Evolutionary conservation across 116 monocot genomes (phyloP), one percentile per base, ranked within the genome.

Genomic region (Cymodocea nodosa): DNA sequence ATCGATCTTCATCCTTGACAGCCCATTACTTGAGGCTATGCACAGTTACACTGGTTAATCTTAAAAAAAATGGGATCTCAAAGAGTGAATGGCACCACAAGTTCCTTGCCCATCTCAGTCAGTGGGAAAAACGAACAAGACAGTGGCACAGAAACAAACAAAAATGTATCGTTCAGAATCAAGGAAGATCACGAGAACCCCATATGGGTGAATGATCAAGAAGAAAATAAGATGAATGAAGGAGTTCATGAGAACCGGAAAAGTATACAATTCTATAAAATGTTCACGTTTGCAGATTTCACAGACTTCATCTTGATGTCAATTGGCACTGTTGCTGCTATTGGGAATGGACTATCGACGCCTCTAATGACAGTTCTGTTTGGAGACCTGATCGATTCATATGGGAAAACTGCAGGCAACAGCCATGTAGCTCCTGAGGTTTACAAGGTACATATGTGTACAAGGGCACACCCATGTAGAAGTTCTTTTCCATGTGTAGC

Each of bases 351-450:
- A 23, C 30, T 77, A 24, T 61, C 83, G 1, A 24, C 78, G 73
- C 87, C 87, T 9, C 74, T 87, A 13, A 83, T 83, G 76, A 75
- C 80, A 0, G 39, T 87, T 62, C 67, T 87, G 1, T 78, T 86
- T 58, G 86, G 86, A 39, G 55, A 76, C 15, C 49, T 86, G 64
- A 80, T 80, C 35, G 52, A 86, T 35, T 68, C 83, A 37, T 86
- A 83, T 63, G 86, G 86, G 48, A 54, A 65, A 59, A 59, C 73
- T 16, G 6, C 50, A 17, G 54, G 23, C 22, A 60, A 64, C 56
- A 71, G 23, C 39, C 24, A 62, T 30, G 73, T 82, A 20, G 69
- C 82, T 25, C 64, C 73, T 65, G 35, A 65, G 63, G 86, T 86
- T 49, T 80, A 77, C 56, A 73, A 82, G 80, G 86, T 83, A 66